These are phyloP conservation scores for Rhododendron simsii DNA, from an alignment of 148 eudicot genomes.

Conservation along the genomic window DNA sequence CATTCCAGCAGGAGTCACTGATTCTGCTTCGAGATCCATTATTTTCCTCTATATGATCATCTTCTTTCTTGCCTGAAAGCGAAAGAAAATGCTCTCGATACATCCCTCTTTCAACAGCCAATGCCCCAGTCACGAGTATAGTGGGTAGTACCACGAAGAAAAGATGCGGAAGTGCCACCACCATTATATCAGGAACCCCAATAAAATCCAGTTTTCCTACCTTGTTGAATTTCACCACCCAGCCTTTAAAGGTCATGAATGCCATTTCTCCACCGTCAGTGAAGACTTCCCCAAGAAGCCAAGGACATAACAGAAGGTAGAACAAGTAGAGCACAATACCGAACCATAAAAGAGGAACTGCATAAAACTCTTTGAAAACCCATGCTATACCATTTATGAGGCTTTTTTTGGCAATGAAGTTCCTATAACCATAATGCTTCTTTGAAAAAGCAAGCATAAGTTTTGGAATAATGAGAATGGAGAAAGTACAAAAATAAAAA, in stretches of 20 bases:
- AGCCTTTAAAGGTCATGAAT: slow-evolving; percentile 87
- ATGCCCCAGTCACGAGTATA: slow-evolving; percentile 31
- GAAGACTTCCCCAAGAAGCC: slow-evolving; percentile 67
- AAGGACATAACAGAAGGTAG: slow-evolving; percentile 74
- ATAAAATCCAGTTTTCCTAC: slow-evolving; percentile 37
- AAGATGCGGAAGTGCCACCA: slow-evolving; percentile 74
- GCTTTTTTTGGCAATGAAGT: slow-evolving; percentile 46
- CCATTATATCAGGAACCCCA: slow-evolving; percentile 86
- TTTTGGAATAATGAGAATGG: slow-evolving; percentile 54
- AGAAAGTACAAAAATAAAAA: slow-evolving; percentile 29
- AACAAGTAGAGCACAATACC: slow-evolving; percentile 48
- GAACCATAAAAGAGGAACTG: slow-evolving; percentile 48
- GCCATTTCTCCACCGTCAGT: slow-evolving; percentile 56
- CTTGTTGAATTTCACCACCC: slow-evolving; percentile 45
- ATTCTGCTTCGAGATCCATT: slow-evolving; percentile 4
- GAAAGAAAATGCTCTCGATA: slow-evolving; percentile 42
- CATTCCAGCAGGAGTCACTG: slow-evolving; percentile 7
- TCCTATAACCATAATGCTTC: slow-evolving; percentile 42
- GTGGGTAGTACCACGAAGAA: slow-evolving; percentile 67
- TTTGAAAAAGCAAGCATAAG: slow-evolving; percentile 30
- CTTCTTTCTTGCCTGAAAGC: slow-evolving; percentile 70
- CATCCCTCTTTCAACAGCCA: slow-evolving; percentile 63
- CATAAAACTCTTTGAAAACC: slow-evolving; percentile 49
- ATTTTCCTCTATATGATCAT: slow-evolving; percentile 28
- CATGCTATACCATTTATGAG: slow-evolving; percentile 47